Conservation (phyloP, 495 filamentous ascomycete genomes). For the Lepidopterella palustris region DNA sequence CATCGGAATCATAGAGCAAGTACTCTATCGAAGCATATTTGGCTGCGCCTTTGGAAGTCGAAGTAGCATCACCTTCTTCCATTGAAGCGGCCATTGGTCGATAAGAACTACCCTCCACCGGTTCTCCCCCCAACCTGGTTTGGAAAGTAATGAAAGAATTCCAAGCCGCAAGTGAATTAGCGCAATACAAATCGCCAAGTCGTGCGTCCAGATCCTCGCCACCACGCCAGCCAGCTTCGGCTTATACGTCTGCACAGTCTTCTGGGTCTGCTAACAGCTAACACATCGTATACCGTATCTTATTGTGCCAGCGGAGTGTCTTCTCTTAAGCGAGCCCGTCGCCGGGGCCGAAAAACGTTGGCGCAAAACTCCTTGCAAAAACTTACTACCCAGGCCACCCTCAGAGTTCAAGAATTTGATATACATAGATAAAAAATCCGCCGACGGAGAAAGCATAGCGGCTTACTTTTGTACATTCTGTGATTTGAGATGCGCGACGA, state of each 20-base stretch:
- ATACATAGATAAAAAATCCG: conserved; percentile 1
- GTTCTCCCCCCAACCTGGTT: not conserved
- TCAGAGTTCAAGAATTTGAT: not conserved
- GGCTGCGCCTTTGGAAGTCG: not conserved
- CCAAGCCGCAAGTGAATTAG: no score
- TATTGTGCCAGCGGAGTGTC: conserved; percentile 17
- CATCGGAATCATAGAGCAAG: not conserved
- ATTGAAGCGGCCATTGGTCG: not conserved
- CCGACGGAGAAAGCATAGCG: conserved; percentile 1
- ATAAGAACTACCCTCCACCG: not conserved
- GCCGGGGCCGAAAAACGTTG: conserved; percentile 18
- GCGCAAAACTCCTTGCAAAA: conserved; percentile 13
- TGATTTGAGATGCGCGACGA: conserved; percentile 10
- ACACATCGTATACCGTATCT: conserved; percentile 13
- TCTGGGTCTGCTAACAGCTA: conserved; percentile 10
- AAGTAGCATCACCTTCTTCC: not conserved
- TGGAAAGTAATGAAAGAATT: no score
- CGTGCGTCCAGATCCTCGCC: no score
- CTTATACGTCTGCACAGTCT: no score
- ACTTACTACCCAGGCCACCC: not conserved
- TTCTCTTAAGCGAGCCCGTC: conserved; percentile 16
- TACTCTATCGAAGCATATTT: not conserved
- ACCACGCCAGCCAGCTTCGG: no score
- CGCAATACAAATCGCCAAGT: no score
- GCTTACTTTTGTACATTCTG: conserved; percentile 27